Evolutionary conservation across 2,329 filamentous ascomycete genomes (phyloP), one percentile per base, ranked within the genome.

Genomic region (Xylaria sp.): DNA sequence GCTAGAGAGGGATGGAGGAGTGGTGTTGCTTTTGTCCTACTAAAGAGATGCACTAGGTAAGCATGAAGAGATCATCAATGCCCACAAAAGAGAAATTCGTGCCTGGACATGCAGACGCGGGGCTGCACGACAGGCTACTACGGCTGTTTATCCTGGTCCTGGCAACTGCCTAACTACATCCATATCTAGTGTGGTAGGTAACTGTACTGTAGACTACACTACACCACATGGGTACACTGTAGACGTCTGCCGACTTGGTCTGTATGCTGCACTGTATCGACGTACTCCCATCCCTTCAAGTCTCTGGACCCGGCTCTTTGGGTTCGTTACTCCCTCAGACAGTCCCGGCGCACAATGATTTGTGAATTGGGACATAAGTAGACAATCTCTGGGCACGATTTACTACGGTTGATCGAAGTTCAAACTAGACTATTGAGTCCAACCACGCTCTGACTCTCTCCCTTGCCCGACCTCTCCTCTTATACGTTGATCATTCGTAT

Each of bases 291-390:
- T 48, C 15, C 41, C 54, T 54, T 28, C 66, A 25, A 55, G 23
- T 51, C 55, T 36, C 56, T 43, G 20, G 69, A 49, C 52, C 67
- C 69, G 48, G 67, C 58, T 52, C 57, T 57, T 67, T 61, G 69
- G 67, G 58, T 71, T 64, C 52, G 39, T 25, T 46, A 55, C 39
- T 51, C 55, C 46, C 36, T 43, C 51, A 39, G 36, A 28, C 25
- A 60, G 56, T 20, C 49, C 51, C 41, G 18, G 54, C 43, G 33
- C 52, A 54, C 25, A 8, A 51, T 13, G 49, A 60, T 51, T 62
- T 31, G 33, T 25, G 33, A 61, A 59, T 51, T 28, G 41, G 46
- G 46, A 61, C 49, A 43, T 20, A 39, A 33, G 54, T 54, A 67
- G 33, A 31, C 23, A 55, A 41, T 12, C n/a, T 18, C n/a, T 56